Evolutionary conservation across 1,139 yeast genomes (phyloP), one percentile per base, ranked within the genome.

Genomic region (Zhuliangozyma blackwelliae): DNA sequence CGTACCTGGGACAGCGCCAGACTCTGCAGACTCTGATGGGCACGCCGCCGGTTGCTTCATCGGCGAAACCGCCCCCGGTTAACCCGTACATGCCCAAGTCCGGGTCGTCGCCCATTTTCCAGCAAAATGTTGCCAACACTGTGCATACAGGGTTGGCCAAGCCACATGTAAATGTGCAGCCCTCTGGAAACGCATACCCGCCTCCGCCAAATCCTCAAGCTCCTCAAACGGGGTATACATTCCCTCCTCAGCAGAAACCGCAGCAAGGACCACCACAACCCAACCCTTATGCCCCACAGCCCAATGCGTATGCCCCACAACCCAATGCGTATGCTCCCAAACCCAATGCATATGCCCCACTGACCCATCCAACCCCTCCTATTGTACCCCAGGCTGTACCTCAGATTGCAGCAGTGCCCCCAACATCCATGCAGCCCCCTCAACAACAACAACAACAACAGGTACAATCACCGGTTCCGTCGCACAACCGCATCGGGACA

Each of bases 71-170:
- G 21, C 49, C 51, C 19, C 46, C 46, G 27, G 37, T 45, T 2
- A 47, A 46, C 36, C 51, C 51, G 22, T 47, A 47, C 23, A 42
- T 38, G 36, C 51, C 51, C 10, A 45, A 46, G 38, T 35, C 41
- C 11, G 46, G 46, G 9, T 32, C 45, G 2, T 44, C 49, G 5
- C 49, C 49, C 9, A 45, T 45, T 28, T 34, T 40, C n/a, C 49
- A 44, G 31, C 47, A 44, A 22, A 45, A 38, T 31, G 34, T 39
- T 22, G 42, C 45, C 25, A 31, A 27, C 29, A 16, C 34, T 12
- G 43, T 39, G n/a, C 44, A 41, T 19, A 38, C 31, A 28, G 38
- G 41, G 22, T 35, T 38, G 35, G 37, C 47, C n/a, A 51, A 51
- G 29, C 59, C 59, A 5, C 46, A 47, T 34, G 55, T 50, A 5